Percentiles rank a stretch among this genome's conserved stretches.
Conservation (phyloP, 257 asterid species). For the Phtheirospermum japonicum region DNA sequence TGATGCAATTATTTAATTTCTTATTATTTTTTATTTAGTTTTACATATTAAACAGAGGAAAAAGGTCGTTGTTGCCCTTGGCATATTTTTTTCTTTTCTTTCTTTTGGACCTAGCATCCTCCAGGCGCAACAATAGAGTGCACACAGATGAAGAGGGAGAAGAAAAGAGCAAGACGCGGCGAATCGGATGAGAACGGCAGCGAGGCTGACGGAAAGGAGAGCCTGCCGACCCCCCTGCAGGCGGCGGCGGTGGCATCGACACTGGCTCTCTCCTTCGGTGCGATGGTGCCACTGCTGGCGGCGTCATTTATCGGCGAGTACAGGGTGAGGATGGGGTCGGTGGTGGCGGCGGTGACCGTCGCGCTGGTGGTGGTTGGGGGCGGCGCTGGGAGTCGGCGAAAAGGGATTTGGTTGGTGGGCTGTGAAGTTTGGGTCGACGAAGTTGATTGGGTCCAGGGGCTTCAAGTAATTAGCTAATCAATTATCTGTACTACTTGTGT, state of each 20-base stretch:
- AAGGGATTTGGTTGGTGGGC: slow-evolving; percentile 67
- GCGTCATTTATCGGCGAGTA: slow-evolving; percentile 46
- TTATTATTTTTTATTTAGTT: no score
- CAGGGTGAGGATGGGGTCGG: slow-evolving; percentile 36
- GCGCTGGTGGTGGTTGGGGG: slow-evolving; percentile 54
- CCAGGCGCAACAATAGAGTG: no score
- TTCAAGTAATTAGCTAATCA: neutral
- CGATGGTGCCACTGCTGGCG: slow-evolving; percentile 50
- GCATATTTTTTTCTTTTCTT: no score
- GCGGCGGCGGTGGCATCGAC: slow-evolving; percentile 54
- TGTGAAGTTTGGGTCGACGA: slow-evolving; percentile 49
- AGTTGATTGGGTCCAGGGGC: slow-evolving; percentile 39
- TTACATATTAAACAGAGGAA: no score
- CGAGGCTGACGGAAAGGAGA: slow-evolving; percentile 13
- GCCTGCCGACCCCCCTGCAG: slow-evolving; percentile 41
- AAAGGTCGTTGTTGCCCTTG: no score
- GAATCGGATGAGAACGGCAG: neutral
- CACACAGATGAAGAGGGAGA: slow-evolving; percentile 37
- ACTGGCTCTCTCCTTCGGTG: slow-evolving; percentile 43
- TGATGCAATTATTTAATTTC: no score
- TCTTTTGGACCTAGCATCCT: no score
- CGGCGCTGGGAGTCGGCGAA: slow-evolving; percentile 45
- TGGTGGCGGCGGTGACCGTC: slow-evolving; percentile 38
- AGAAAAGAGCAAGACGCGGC: slow-evolving; percentile 17
- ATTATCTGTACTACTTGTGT: neutral